These are phyloP conservation scores for Lactifluus rugatus DNA, from an alignment of 768 basidiomycete genomes.

Conservation along the genomic window DNA sequence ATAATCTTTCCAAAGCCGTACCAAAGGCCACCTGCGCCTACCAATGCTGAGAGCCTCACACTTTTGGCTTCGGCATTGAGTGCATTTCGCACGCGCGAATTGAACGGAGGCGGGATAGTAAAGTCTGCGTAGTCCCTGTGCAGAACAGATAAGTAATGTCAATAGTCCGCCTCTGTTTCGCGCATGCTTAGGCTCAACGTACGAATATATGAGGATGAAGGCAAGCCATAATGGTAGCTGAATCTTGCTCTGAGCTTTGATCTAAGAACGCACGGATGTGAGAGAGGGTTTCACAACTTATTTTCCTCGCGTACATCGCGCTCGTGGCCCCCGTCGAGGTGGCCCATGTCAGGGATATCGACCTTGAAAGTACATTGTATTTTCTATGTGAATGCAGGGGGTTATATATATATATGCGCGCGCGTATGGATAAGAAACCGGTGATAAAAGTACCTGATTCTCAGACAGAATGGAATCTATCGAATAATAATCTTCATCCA, in stretches of 20 bases:
- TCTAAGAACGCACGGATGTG: slow-evolving; percentile 36
- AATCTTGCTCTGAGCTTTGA: slow-evolving; percentile 63
- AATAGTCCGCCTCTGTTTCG: background rate
- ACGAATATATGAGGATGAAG: slow-evolving; percentile 79
- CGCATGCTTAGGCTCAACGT: slow-evolving; percentile 18
- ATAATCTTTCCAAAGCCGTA: slow-evolving; percentile 86
- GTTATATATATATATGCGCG: background rate
- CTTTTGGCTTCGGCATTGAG: slow-evolving; percentile 82
- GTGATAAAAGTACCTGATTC: slow-evolving; percentile 76
- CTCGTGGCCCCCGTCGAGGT: slow-evolving; percentile 79
- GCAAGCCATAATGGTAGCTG: slow-evolving; percentile 89
- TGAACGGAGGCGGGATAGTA: slow-evolving; percentile 71
- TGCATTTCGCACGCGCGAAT: slow-evolving; percentile 69
- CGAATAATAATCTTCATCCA: slow-evolving; percentile 91
- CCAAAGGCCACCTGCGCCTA: slow-evolving; percentile 85
- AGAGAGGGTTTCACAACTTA: background rate
- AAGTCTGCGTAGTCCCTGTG: slow-evolving; percentile 85
- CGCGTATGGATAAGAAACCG: background rate
- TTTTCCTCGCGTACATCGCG: slow-evolving; percentile 45
- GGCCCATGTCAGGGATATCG: slow-evolving; percentile 77
- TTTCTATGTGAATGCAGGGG: slow-evolving; percentile 42
- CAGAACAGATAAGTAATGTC: background rate
- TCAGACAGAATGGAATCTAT: slow-evolving; percentile 86
- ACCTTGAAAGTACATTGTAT: slow-evolving; percentile 89
- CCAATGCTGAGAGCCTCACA: slow-evolving; percentile 72